Conservation (phyloP, 2,329 filamentous ascomycete genomes). For the Pseudodiploospora longispora region DNA sequence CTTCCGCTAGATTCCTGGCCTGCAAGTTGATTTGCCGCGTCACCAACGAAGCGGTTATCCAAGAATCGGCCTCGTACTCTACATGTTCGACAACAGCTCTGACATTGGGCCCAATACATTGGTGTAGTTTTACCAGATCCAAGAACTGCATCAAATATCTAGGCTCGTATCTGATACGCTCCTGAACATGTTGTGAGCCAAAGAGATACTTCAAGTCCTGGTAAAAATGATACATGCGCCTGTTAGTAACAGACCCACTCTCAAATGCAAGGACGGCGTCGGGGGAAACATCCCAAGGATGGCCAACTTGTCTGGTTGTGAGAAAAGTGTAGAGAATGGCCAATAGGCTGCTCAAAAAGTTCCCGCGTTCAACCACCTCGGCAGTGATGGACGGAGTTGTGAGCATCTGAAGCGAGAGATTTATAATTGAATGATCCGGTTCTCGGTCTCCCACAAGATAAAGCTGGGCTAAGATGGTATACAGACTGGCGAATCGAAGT, state of each 20-base stretch:
- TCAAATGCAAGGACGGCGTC: constrained; percentile 87
- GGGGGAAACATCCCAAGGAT: constrained; percentile 81
- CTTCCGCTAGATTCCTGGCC: constrained; percentile 79
- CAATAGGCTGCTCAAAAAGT: constrained; percentile 91
- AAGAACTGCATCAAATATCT: constrained; percentile 91
- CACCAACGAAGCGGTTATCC: constrained; percentile 92
- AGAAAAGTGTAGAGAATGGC: constrained; percentile 96
- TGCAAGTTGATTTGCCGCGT: constrained; percentile 92
- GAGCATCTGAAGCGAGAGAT: constrained; percentile 90
- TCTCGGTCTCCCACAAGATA: constrained; percentile 95
- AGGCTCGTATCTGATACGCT: constrained; percentile 71
- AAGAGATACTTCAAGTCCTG: constrained; percentile 88
- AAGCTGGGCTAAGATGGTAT: constrained; percentile 86
- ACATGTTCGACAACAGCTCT: constrained; percentile 89
- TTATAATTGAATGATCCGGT: constrained; percentile 97
- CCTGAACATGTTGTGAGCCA: constrained; percentile 78
- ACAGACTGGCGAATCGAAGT: constrained; percentile 87
- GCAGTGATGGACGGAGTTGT: constrained; percentile 95
- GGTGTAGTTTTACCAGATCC: constrained; percentile 90
- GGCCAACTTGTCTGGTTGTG: constrained; percentile 89
- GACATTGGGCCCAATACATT: constrained; percentile 92
- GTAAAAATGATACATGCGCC: constrained; percentile 97
- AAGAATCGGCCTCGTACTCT: constrained; percentile 95
- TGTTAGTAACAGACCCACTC: constrained; percentile 86
- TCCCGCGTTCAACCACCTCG: constrained; percentile 88